Percentiles rank a stretch among this genome's conserved stretches.
These are phyloP conservation scores for Boletus pseudopeckii DNA, from an alignment of 768 basidiomycete genomes.

Conservation along the genomic window DNA sequence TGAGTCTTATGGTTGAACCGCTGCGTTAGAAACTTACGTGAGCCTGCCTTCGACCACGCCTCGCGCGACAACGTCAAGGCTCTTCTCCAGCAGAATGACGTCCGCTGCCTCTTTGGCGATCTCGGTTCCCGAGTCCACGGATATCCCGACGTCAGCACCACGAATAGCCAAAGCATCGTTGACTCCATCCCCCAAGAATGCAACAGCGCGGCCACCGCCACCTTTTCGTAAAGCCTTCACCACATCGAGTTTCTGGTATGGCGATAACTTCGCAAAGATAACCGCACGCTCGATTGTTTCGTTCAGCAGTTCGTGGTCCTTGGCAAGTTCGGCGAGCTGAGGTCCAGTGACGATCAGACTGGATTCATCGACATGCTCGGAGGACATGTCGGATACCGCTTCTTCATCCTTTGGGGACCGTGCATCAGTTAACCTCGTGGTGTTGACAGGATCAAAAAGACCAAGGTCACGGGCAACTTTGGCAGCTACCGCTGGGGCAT, in stretches of 20 bases:
- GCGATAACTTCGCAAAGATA: constrained; percentile 32
- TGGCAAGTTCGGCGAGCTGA: constrained; percentile 27
- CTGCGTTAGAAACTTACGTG: constrained; percentile 22
- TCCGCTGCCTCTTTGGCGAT: constrained; percentile 40
- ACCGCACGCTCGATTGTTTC: constrained; percentile 31
- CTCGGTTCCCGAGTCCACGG: constrained; percentile 32
- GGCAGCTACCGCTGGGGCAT: constrained; percentile 34
- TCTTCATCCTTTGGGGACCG: constrained; percentile 26
- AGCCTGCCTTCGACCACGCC: constrained; percentile 33
- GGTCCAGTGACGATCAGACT: constrained; percentile 28
- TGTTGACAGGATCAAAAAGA: constrained; percentile 24
- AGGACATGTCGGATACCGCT: constrained; percentile 8
- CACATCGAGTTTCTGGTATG: constrained; percentile 33
- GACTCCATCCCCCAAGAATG: constrained; percentile 32
- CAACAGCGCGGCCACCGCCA: constrained; percentile 27
- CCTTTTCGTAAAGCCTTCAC: constrained; percentile 30
- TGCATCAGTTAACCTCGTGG: background rate
- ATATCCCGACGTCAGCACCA: constrained; percentile 33
- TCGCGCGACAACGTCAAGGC: constrained; percentile 31
- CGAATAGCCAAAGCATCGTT: constrained; percentile 33
- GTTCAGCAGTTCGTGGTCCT: constrained; percentile 22
- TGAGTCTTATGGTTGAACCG: constrained; percentile 7
- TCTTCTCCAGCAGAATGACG: constrained; percentile 36
- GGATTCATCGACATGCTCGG: constrained; percentile 16
- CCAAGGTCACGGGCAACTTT: constrained; percentile 38